Conservation (phyloP, 2,329 filamentous ascomycete genomes). For the Colletotrichum sp. region DNA sequence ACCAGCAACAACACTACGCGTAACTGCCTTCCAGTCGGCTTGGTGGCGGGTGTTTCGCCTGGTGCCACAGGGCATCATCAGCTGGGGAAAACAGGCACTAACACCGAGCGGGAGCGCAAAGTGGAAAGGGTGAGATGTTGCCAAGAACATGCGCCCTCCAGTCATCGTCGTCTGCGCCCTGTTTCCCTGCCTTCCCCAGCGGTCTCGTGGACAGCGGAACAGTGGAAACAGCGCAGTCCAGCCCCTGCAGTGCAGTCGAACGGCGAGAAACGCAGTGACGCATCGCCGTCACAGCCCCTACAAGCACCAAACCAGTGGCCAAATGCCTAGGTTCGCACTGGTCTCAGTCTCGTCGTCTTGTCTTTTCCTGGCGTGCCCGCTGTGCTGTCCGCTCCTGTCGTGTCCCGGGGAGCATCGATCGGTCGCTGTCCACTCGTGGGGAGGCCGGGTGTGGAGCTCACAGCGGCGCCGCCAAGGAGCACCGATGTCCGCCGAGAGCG, state of each 20-base stretch:
- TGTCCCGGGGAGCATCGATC: background rate
- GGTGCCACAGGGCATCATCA: background rate
- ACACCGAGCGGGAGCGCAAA: background rate
- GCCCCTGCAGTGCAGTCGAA: background rate
- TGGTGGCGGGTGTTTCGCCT: background rate
- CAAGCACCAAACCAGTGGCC: background rate
- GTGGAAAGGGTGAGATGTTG: background rate
- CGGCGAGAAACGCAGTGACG: background rate
- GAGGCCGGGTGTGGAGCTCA: conserved; percentile 10
- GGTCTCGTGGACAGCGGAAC: conserved; percentile 2
- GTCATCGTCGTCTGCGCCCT: background rate
- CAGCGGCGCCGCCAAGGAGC: conserved; percentile 20
- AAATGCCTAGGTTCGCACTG: background rate
- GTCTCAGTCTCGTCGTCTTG: background rate
- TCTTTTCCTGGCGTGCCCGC: background rate
- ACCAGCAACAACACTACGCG: background rate
- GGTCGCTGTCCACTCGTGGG: background rate
- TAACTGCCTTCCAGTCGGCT: background rate
- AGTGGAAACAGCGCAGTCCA: background rate
- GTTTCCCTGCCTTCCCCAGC: background rate
- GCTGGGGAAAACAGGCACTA: background rate
- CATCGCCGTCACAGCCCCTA: conserved; percentile 10
- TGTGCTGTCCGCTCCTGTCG: background rate
- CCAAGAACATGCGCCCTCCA: background rate
- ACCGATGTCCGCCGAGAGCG: conserved; percentile 19